These are phyloP conservation scores for Aspergillus ruber DNA, from an alignment of 2,329 filamentous ascomycete genomes.

Conservation along the genomic window DNA sequence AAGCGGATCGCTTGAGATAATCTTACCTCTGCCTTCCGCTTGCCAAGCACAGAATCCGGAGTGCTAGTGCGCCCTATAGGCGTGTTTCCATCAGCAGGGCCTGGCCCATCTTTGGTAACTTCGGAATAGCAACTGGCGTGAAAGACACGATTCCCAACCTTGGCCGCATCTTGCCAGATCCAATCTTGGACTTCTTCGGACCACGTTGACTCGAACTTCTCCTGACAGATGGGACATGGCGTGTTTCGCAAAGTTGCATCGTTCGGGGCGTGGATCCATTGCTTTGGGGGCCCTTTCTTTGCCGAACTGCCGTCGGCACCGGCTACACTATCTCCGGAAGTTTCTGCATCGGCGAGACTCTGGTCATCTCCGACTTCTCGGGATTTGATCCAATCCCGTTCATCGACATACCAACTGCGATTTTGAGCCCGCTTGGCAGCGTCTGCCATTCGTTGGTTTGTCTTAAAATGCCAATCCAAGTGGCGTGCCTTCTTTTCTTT, in stretches of 20 bases:
- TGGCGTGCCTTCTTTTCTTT: constrained; percentile 82
- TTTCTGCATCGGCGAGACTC: constrained; percentile 37
- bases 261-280: constrained; percentile 78
- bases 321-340: constrained; percentile 34
- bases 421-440: constrained; percentile 80
- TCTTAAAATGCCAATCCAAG: constrained; percentile 97
- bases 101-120: constrained; percentile 59
- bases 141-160: constrained; percentile 72
- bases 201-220: constrained; percentile 89
- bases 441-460: constrained; percentile 82
- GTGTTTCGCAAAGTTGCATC: constrained; percentile 67
- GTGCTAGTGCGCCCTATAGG: constrained; percentile 43
- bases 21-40: constrained; percentile 65
- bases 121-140: constrained; percentile 87
- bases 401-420: constrained; percentile 90
- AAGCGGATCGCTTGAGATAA: neutral
- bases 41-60: constrained; percentile 62
- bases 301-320: constrained; percentile 34
- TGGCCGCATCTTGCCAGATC: constrained; percentile 87
- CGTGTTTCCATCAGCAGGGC: constrained; percentile 22
- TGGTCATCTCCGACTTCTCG: constrained; percentile 68
- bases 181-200: constrained; percentile 90
- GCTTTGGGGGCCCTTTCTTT: constrained; percentile 54
- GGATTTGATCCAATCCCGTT: constrained; percentile 86
- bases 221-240: constrained; percentile 88